Percentiles rank a stretch among this genome's conserved stretches.
Evolutionary conservation across 2,329 filamentous ascomycete genomes (phyloP).

Genomic region (Gnomoniopsis sp.): DNA sequence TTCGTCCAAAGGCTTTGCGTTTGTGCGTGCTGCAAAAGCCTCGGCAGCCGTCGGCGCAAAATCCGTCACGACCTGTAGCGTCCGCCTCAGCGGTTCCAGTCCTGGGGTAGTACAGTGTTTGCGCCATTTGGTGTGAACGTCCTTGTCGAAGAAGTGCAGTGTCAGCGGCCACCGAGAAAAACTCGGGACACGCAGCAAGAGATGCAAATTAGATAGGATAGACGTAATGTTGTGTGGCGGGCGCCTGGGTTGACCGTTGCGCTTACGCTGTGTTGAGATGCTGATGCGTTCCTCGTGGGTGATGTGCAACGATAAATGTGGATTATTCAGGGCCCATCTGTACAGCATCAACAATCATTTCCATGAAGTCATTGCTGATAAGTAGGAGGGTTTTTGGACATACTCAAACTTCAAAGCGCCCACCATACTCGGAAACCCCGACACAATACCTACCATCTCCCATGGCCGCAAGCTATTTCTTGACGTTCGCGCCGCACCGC

Average conservation of each 20-base stretch:
- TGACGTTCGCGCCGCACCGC: constrained; percentile 77
- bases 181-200: constrained; percentile 73
- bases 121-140: constrained; percentile 68
- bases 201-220: constrained; percentile 74
- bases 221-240: constrained; percentile 61
- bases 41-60: constrained; percentile 33
- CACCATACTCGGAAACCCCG: constrained; percentile 82
- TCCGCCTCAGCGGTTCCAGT: constrained; percentile 42
- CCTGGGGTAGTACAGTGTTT: constrained; percentile 47
- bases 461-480: constrained; percentile 70
- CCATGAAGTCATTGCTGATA: neutral
- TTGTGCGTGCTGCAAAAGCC: neutral
- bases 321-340: constrained; percentile 90
- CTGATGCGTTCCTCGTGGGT: constrained; percentile 59
- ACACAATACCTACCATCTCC: constrained; percentile 85
- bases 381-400: constrained; percentile 1
- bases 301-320: constrained; percentile 77
- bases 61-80: constrained; percentile 56
- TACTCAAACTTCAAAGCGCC: constrained; percentile 94
- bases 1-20: neutral
- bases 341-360: neutral
- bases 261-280: constrained; percentile 47
- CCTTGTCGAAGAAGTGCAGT: constrained; percentile 72
- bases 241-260: constrained; percentile 51
- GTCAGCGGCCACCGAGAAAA: constrained; percentile 81